phyloP scores from a whole-genome alignment of 2,329 filamentous ascomycete species.

The Paecilomyces sp. region DNA sequence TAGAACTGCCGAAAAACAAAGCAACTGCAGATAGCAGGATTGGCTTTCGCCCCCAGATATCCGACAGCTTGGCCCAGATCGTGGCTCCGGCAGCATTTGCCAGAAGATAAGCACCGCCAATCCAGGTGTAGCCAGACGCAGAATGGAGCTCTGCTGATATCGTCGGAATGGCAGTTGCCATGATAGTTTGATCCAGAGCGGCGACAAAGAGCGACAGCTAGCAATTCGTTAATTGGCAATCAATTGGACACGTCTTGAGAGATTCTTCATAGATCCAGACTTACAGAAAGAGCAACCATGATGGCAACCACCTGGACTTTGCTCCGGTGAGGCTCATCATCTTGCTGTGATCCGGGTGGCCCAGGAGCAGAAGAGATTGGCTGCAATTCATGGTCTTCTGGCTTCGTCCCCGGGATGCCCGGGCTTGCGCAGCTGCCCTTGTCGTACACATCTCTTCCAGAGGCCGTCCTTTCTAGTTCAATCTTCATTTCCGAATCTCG shows the following conservation, averaged over 20 bases:
- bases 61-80: constrained; percentile 59
- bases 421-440: neutral
- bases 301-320: constrained; percentile 16
- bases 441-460: neutral
- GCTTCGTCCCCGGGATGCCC: neutral
- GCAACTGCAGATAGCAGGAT: constrained; percentile 44
- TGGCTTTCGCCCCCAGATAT: constrained; percentile 53
- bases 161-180: constrained; percentile 56
- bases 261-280: neutral
- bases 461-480: neutral
- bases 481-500: neutral
- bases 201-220: constrained; percentile 25
- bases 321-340: constrained; percentile 8
- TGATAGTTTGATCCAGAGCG: constrained; percentile 45
- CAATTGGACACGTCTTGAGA: neutral
- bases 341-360: neutral
- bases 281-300: constrained; percentile 21
- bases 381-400: neutral
- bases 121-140: constrained; percentile 67
- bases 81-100: constrained; percentile 60
- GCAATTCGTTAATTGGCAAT: constrained; percentile 4
- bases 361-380: constrained; percentile 5
- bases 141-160: constrained; percentile 57
- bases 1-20: constrained; percentile 44
- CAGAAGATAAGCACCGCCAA: constrained; percentile 66